Conservation (phyloP, 352 stramenopile genomes). For the Globisporangium middletonii region DNA sequence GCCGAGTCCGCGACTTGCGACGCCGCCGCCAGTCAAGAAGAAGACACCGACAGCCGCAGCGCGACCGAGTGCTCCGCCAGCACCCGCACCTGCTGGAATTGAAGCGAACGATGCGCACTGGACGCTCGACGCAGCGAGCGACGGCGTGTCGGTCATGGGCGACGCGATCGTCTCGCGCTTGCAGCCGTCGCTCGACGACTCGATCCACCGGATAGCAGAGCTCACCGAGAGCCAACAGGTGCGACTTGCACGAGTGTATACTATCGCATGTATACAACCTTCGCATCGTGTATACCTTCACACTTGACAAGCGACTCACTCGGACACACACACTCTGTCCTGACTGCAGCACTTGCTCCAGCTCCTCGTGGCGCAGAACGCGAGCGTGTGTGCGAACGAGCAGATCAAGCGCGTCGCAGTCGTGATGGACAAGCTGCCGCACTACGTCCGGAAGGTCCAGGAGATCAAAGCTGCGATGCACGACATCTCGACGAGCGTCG, state of each 20-base stretch:
- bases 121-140: conserved; percentile 32
- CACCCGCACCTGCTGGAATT: not conserved
- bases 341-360: conserved; percentile 38
- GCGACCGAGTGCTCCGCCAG: not conserved
- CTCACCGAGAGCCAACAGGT: conserved; percentile 44
- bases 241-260: conserved; percentile 5
- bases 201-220: conserved; percentile 69
- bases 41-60: not conserved
- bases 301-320: not conserved
- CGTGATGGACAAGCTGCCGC: conserved; percentile 64
- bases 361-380: conserved; percentile 42
- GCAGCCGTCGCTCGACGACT: conserved; percentile 53
- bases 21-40: not conserved
- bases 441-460: conserved; percentile 63
- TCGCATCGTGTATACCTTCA: no score
- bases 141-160: conserved; percentile 51
- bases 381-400: conserved; percentile 40
- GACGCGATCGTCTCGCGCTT: conserved; percentile 44
- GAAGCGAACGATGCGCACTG: conserved; percentile 25
- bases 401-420: conserved; percentile 54
- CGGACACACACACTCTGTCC: not conserved
- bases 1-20: not conserved
- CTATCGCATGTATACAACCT: no score
- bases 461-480: conserved; percentile 51
- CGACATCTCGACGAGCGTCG: conserved; percentile 49